Percentiles rank a stretch among this genome's conserved stretches.
phyloP scores from a whole-genome alignment of 2,329 filamentous ascomycete species.

The Hymenoscyphus infarciens region DNA sequence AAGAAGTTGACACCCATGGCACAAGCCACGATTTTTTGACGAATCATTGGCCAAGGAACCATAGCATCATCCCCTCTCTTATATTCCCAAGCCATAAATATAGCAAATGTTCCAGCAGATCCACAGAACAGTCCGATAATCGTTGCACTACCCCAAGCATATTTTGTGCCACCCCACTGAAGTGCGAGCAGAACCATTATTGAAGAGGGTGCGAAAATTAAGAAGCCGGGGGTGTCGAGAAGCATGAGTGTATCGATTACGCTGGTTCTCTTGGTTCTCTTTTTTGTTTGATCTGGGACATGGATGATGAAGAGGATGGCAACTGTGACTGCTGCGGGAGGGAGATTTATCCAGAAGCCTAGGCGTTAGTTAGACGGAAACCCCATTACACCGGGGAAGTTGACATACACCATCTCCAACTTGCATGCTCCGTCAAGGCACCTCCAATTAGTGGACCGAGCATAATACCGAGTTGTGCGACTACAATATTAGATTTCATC shows the following conservation, averaged over 20 bases:
- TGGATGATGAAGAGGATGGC: constrained; percentile 38
- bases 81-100: constrained; percentile 32
- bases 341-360: constrained; percentile 43
- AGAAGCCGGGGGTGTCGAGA: constrained; percentile 36
- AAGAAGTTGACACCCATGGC: constrained; percentile 19
- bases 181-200: constrained; percentile 37
- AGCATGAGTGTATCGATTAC: constrained; percentile 21
- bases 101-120: constrained; percentile 18
- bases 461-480: constrained; percentile 25
- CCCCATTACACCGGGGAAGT: too few relatives aligned
- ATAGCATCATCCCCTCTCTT: constrained; percentile 31
- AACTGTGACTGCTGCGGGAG: constrained; percentile 37
- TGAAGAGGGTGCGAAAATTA: constrained; percentile 35
- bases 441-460: constrained; percentile 37
- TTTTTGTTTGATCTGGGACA: constrained; percentile 27
- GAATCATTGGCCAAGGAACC: constrained; percentile 28
- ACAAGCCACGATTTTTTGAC: constrained; percentile 24
- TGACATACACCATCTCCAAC: constrained; percentile 32
- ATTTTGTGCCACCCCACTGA: constrained; percentile 36
- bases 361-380: not conserved
- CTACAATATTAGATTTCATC: constrained; percentile 8
- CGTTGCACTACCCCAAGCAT: constrained; percentile 33
- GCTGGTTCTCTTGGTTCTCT: constrained; percentile 5
- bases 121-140: constrained; percentile 34
- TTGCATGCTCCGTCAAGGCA: constrained; percentile 36